Conservation (phyloP, 108 stramenopile genomes). For the Fragilaria radians region DNA sequence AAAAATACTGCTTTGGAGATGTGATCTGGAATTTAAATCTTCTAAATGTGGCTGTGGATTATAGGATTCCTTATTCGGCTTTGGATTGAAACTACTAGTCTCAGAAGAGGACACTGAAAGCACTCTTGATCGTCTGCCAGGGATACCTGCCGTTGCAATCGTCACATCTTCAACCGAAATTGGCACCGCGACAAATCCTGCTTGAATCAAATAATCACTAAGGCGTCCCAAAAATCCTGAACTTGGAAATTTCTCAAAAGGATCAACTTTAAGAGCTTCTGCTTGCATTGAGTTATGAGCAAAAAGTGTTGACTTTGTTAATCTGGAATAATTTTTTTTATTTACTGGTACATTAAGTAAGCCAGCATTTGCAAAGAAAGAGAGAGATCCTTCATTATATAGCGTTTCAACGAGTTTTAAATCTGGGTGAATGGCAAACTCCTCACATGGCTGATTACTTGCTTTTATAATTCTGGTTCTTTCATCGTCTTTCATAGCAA, state of each 20-base stretch:
- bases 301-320: constrained; percentile 40
- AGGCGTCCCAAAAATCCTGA: constrained; percentile 24
- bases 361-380: constrained; percentile 65
- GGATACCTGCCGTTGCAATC: no score
- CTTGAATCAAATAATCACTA: constrained; percentile 3
- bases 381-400: constrained; percentile 49
- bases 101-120: no score
- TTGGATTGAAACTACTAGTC: constrained; percentile 19
- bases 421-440: constrained; percentile 45
- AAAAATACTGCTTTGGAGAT: constrained; percentile 27
- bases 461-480: constrained; percentile 13
- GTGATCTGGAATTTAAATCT: constrained; percentile 36
- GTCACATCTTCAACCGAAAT: no score
- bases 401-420: constrained; percentile 24
- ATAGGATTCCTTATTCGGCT: constrained; percentile 10
- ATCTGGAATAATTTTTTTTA: constrained; percentile 32
- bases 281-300: constrained; percentile 46
- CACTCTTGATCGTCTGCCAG: no score
- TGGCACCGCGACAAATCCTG: no score
- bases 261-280: constrained; percentile 32
- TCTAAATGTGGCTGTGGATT: no score
- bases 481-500: constrained; percentile 7
- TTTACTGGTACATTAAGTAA: constrained; percentile 29
- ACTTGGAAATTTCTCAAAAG: constrained; percentile 15
- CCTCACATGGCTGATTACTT: constrained; percentile 39